These are phyloP conservation scores for Monosporozyma aerobia DNA, from an alignment of 805 yeast species.

Conservation along the genomic window DNA sequence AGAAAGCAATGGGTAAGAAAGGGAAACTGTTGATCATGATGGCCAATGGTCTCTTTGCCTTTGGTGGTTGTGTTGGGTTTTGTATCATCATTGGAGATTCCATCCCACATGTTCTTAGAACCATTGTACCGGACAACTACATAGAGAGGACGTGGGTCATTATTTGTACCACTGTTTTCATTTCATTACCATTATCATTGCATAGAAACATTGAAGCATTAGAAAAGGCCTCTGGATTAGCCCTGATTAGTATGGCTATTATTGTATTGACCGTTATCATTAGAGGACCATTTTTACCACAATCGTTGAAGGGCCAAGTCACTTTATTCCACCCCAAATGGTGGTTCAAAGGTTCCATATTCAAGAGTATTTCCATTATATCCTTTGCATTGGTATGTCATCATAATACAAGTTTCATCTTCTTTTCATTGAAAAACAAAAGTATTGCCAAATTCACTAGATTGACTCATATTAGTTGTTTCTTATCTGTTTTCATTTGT, in stretches of 20 bases:
- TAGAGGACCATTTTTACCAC: constrained; percentile 57
- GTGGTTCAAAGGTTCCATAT: constrained; percentile 19
- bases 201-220: constrained; percentile 72
- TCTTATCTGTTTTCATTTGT: constrained; percentile 72
- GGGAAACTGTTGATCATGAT: constrained; percentile 63
- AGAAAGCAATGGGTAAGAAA: constrained; percentile 61
- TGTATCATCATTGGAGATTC: constrained; percentile 93
- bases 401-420: constrained; percentile 85
- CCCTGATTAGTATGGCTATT: constrained; percentile 72
- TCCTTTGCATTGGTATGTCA: constrained; percentile 95
- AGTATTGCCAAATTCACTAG: constrained; percentile 64
- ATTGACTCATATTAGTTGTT: constrained; percentile 77
- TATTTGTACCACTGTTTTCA: constrained; percentile 52
- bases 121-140: constrained; percentile 39
- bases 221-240: constrained; percentile 82
- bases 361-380: constrained; percentile 88
- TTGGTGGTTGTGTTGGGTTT: constrained; percentile 91
- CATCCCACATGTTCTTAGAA: constrained; percentile 74
- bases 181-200: constrained; percentile 77
- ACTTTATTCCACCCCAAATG: constrained; percentile 3
- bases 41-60: constrained; percentile 82
- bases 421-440: constrained; percentile 70
- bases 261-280: constrained; percentile 66
- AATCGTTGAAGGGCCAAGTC: constrained; percentile 36
- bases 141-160: constrained; percentile 57